Evolutionary conservation across 768 basidiomycete species (phyloP).

Genomic region (Favolaschia claudopus): DNA sequence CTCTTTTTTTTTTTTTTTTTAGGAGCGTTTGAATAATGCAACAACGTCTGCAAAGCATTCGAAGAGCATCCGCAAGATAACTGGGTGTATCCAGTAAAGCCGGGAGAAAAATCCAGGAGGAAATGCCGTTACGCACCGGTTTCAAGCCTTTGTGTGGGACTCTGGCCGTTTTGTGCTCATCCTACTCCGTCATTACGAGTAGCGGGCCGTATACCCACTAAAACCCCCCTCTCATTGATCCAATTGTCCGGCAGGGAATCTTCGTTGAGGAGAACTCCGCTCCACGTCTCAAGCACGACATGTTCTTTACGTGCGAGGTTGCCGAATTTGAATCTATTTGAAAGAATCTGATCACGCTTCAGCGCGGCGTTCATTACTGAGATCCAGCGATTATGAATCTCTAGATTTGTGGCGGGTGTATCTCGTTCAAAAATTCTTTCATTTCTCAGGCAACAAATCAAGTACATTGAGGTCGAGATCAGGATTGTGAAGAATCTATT

Average conservation of each 20-base stretch:
- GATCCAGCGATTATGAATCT: slow-evolving; percentile 5
- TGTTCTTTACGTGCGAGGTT: neutral
- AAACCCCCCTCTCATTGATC: neutral
- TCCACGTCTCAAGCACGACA: slow-evolving; percentile 15
- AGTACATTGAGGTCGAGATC: neutral
- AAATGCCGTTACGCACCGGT: neutral
- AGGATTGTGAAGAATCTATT: neutral
- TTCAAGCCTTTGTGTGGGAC: slow-evolving; percentile 2
- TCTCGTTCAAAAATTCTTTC: neutral
- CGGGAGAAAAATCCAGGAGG: neutral
- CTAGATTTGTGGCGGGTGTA: neutral
- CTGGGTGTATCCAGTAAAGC: neutral
- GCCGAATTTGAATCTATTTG: neutral
- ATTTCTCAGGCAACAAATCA: neutral
- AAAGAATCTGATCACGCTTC: neutral
- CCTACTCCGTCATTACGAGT: neutral
- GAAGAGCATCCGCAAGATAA: too few species aligned
- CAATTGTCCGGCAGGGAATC: slow-evolving; percentile 2
- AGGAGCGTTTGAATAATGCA: too few species aligned
- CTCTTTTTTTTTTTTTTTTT: too few species aligned
- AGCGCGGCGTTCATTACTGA: neutral
- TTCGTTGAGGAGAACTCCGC: slow-evolving; percentile 8
- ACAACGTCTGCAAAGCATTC: too few species aligned
- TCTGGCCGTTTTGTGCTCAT: neutral
- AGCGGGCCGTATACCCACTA: neutral